Evolutionary conservation across 73 alveolate species (phyloP), one percentile per base, ranked within the genome.

Genomic region (Uronychia binucleata): DNA sequence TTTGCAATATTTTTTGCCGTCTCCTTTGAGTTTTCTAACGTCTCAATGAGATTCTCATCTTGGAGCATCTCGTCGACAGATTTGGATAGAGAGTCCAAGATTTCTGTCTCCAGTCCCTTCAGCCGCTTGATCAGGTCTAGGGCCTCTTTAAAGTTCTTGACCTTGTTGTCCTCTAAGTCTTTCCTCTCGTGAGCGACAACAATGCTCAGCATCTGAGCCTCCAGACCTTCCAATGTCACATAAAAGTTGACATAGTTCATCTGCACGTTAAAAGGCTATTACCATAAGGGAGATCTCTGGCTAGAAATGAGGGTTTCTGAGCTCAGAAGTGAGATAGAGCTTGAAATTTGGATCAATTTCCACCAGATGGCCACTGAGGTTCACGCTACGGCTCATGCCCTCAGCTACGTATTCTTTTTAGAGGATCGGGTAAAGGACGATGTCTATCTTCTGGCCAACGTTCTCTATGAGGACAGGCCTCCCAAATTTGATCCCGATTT

Each of bases 191-290:
- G 91, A 59, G 99, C 99, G 30, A 98, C 99, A 82, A 98, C 99
- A 77, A 92, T 92, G 46, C 98, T 99, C 91, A 98, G 94, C 99
- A 98, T 98, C 88, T 98, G 98, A 80, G 96, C 99, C 90, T 98
- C 95, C 79, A 86, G 86, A 33, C 96, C 97, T 75, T 94, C 96
- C 77, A 88, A 87, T 19, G 98, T 94, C 75, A 90, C 97, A 76
- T 93, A 85, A 89, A 91, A 94, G 76, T 93, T 91, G 58, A 92
- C 97, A 59, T 91, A 85, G 75, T 94, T 95, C 80, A 97, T 97
- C 82, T 92, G 92, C 27, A 98, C 99, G 57, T 98, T 96, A 58
- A 97, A 19, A 5, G 19, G 5, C 19, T 19, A 46, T 46, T 19
- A 46, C 67, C 67, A 46, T 46, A 46, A 46, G n/a, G 19, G 19